Percentiles rank a stretch among this genome's conserved stretches.
Evolutionary conservation across 2,329 filamentous ascomycete species (phyloP).

Genomic region (Cladosporium colombiae): DNA sequence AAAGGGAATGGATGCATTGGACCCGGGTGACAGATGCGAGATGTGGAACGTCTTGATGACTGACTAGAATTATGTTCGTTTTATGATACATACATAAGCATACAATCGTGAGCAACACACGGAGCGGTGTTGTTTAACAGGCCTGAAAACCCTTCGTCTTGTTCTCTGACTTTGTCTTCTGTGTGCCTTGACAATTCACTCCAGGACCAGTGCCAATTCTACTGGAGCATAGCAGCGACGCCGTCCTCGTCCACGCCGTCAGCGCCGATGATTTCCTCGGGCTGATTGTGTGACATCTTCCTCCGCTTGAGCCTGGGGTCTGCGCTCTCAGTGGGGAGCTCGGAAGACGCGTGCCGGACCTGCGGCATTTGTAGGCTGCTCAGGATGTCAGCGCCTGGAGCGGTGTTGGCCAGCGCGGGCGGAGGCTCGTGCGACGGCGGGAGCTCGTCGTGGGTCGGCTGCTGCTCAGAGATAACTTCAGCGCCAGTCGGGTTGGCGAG

Average conservation of each 20-base stretch:
- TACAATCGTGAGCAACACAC: neutral
- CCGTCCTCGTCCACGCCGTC: conserved; percentile 37
- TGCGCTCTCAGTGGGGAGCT: conserved; percentile 25
- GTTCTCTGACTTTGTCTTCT: neutral
- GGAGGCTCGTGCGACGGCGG: conserved; percentile 33
- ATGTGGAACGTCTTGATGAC: neutral
- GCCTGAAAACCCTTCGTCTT: neutral
- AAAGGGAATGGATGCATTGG: neutral
- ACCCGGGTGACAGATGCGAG: neutral
- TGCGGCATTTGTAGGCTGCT: conserved; percentile 30
- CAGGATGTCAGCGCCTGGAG: conserved; percentile 32
- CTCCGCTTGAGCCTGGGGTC: conserved; percentile 40
- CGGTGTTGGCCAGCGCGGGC: conserved; percentile 9
- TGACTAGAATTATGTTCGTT: neutral
- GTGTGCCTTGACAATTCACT: too few relatives aligned
- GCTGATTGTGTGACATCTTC: conserved; percentile 36
- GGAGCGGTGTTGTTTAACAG: neutral
- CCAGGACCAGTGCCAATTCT: neutral
- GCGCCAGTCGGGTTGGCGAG: conserved; percentile 46
- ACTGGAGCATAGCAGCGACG: conserved; percentile 35
- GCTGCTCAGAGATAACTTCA: conserved; percentile 32
- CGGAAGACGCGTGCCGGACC: conserved; percentile 30
- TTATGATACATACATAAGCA: conserved; percentile 3
- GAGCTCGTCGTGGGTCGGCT: conserved; percentile 32
- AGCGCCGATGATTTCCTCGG: conserved; percentile 35